A percentile compares a stretch with the other conserved stretches of the same genome.
Evolutionary conservation across 176 grass and related monocot genomes (phyloP).

Genomic region (Eragrostis nindensis): DNA sequence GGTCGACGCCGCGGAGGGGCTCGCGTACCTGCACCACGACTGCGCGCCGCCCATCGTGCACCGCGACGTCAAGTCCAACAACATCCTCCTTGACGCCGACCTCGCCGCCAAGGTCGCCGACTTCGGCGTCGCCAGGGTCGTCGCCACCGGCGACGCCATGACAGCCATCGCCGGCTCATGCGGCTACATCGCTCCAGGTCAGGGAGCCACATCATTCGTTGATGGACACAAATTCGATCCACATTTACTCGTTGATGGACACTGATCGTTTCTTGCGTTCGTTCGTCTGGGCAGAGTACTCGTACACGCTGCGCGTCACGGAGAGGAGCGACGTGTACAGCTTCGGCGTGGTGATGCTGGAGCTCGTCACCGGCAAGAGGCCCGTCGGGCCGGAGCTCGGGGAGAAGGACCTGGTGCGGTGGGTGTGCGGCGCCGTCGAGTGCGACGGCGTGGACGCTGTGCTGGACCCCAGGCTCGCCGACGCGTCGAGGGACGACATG

Average conservation of each 20-base stretch:
- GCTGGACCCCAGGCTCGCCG: constrained; percentile 59
- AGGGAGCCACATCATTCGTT: neutral
- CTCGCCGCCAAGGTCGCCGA: constrained; percentile 67
- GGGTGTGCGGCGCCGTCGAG: constrained; percentile 68
- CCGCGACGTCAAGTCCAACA: constrained; percentile 88
- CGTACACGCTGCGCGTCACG: constrained; percentile 87
- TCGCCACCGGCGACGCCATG: constrained; percentile 66
- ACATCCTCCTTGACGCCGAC: constrained; percentile 83
- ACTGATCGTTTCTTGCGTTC: constrained; percentile 51
- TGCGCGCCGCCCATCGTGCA: constrained; percentile 81
- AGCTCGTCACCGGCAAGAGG: constrained; percentile 72
- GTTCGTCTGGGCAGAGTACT: constrained; percentile 75
- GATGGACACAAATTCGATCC: constrained; percentile 27
- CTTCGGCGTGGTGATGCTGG: constrained; percentile 87
- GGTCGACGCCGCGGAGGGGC: constrained; percentile 70
- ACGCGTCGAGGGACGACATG: constrained; percentile 63
- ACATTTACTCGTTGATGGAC: constrained; percentile 71
- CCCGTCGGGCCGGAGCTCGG: constrained; percentile 80
- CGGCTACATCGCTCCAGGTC: constrained; percentile 79
- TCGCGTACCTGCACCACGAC: constrained; percentile 90
- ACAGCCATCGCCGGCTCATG: constrained; percentile 76
- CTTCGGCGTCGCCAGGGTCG: constrained; percentile 79
- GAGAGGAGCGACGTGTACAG: constrained; percentile 97
- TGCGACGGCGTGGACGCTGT: constrained; percentile 66
- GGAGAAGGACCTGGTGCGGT: constrained; percentile 88